These are phyloP conservation scores for Mentha longifolia DNA, from an alignment of 257 asterid genomes.

Conservation along the genomic window DNA sequence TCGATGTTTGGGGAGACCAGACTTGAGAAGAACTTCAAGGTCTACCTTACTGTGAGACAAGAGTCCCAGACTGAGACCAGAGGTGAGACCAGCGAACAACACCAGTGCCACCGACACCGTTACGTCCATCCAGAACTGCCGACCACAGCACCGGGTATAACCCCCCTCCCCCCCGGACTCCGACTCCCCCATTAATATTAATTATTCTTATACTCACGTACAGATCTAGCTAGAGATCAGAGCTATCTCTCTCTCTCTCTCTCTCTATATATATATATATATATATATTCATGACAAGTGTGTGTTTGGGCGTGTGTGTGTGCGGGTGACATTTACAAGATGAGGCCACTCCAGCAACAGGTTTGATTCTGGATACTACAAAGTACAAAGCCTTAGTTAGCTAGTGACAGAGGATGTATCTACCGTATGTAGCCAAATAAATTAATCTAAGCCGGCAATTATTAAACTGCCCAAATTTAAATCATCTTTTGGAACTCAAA, in stretches of 20 bases:
- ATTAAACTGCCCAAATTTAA: no score
- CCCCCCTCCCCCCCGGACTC: slow-evolving; percentile 17
- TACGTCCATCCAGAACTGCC: slow-evolving; percentile 33
- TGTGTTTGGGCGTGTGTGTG: no score
- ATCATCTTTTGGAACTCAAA: no score
- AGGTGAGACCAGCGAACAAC: slow-evolving; percentile 42
- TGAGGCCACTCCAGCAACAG: not conserved
- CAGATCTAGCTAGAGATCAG: not conserved
- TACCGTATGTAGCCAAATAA: no score
- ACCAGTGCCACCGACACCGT: slow-evolving; percentile 34
- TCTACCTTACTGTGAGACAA: slow-evolving; percentile 45
- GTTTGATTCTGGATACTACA: not conserved
- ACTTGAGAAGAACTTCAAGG: slow-evolving; percentile 47
- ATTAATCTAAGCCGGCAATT: no score
- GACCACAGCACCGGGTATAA: slow-evolving; percentile 34
- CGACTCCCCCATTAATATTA: no score
- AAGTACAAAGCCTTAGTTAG: no score
- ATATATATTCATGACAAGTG: no score
- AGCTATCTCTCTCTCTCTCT: not conserved
- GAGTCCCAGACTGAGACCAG: slow-evolving; percentile 48
- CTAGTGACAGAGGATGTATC: no score
- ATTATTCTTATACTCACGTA: no score
- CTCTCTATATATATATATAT: no score
- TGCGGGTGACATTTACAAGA: not conserved
- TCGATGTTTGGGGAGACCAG: slow-evolving; percentile 42